Evolutionary conservation across 208 protist genomes (phyloP), one percentile per base, ranked within the genome.

Genomic region (Leishmania guyanensis): DNA sequence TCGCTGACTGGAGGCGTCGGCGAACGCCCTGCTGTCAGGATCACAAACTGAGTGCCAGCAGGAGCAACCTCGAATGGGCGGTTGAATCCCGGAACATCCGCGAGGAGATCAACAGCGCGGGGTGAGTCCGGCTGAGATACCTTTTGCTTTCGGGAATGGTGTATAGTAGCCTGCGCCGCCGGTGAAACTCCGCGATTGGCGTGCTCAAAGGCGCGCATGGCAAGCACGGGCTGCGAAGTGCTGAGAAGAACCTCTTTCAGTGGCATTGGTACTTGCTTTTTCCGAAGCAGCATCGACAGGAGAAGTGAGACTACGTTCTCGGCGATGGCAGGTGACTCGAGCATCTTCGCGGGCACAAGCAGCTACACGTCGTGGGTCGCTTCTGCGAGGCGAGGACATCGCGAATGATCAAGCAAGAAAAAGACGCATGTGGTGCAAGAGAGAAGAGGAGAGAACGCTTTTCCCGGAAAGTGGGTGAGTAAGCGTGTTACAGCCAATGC

Each of bases 231-330:
- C 9, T 77, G 62, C 33, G 62, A 9, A 22, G 70, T 85, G 73
- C 71, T 79, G 9, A 85, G 36, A 50, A 85, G 48, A 26, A 85
- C 82, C 16, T 75, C 65, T 43, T 53, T 66, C 46, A 79, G 10
- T 36, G 82, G 81, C 33, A 78, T 22, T 29, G 10, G 51, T 5
- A 85, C 26, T n/a, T 79, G 58, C 73, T 29, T 48, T 48, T 60
- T 68, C 36, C 65, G 82, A 50, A 85, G 64, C 58, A 85, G 53
- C 77, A 76, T 79, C 20, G 82, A 75, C 39, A 85, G 43, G 22
- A 85, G 22, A 16, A 81, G 54, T 0, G 82, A 48, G 46, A 66
- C 62, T 29, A 73, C 82, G 43, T 22, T 33, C 26, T 81, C 70
- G 5, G 50, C n/a, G 3, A 51, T 20, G 12, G 68, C n/a, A 12